These are phyloP conservation scores for Brassica nigra DNA, from an alignment of 345 rosid genomes.

Conservation along the genomic window DNA sequence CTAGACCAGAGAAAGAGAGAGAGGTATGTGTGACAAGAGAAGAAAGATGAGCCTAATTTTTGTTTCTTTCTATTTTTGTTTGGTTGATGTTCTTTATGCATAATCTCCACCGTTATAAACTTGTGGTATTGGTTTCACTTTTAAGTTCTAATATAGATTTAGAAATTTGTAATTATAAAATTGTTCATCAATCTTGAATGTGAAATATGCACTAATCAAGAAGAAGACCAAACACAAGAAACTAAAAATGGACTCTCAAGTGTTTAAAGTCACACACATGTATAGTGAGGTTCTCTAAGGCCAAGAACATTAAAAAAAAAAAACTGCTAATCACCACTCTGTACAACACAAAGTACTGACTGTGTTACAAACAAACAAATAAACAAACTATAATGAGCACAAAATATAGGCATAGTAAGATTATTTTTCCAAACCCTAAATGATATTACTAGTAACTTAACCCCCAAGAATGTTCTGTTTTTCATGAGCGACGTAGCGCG, in stretches of 20 bases:
- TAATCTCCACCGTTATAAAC: constrained; percentile 28
- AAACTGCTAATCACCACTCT: constrained; percentile 26
- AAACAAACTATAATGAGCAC: constrained; percentile 38
- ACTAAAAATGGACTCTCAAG: constrained; percentile 22
- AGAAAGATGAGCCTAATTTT: constrained; percentile 19
- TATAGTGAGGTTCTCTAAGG: constrained; percentile 21
- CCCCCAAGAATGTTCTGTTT: constrained; percentile 42
- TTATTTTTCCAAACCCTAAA: constrained; percentile 30
- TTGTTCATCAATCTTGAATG: constrained; percentile 19
- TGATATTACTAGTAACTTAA: constrained; percentile 41
- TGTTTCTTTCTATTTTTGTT: constrained; percentile 32
- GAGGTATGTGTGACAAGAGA: constrained; percentile 21
- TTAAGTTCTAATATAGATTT: background rate
- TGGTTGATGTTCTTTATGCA: constrained; percentile 25
- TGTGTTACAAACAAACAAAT: constrained; percentile 29
- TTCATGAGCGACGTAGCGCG: constrained; percentile 66
- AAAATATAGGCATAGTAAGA: constrained; percentile 27
- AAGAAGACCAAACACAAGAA: constrained; percentile 21
- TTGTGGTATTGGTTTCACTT: constrained; percentile 32
- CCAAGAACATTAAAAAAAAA: constrained; percentile 9
- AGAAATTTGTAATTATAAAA: background rate
- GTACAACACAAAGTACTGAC: constrained; percentile 29
- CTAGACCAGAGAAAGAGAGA: constrained; percentile 1
- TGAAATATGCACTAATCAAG: constrained; percentile 16
- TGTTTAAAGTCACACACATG: constrained; percentile 17